Evolutionary conservation across 805 yeast genomes (phyloP), one percentile per base, ranked within the genome.

Genomic region (Saturnispora halmiae): DNA sequence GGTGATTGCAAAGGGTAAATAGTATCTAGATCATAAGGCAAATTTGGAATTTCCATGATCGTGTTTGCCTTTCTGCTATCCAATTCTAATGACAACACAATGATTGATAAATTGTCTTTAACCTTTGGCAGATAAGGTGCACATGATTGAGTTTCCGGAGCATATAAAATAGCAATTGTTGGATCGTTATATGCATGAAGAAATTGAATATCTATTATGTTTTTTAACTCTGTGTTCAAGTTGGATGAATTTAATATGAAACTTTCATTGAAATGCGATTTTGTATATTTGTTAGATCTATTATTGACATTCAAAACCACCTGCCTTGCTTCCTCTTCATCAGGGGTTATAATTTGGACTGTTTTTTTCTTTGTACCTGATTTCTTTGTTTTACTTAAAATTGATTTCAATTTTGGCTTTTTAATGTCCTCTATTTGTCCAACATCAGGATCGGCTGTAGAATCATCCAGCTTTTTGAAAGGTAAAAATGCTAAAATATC

Each of bases 171-270:
- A 2, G 63, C 63, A n/a, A 60, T 40, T 0, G 96, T 88, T 0
- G 96, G 94, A 44, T 81, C 92, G 48, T 81, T 65, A 54, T 85
- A 90, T 42, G 79, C 79, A 52, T 77, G 60, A 30, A 90, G 59
- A 55, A 83, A 88, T 36, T 75, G 76, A 49, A 80, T 68, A 53
- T 84, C 94, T 2, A 81, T 65, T 13, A 92, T 73, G 46, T 78
- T 75, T 16, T 66, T 60, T 34, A 87, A 67, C 4, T 73, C 66
- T 0, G 73, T 51, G 48, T 79, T 77, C 29, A 90, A 61, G 20
- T 70, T 63, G 1, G 71, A 61, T 1, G 81, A 77, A 36, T 72
- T 70, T 20, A 83, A 54, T 8, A 84, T 61, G 42, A 74, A 73
- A 42, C 94, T 82, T 6, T 75, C 59, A 28, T 65, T 66, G 44